Evolutionary conservation across 495 filamentous ascomycete genomes (phyloP).

Genomic region (Cryomyces antarcticus): DNA sequence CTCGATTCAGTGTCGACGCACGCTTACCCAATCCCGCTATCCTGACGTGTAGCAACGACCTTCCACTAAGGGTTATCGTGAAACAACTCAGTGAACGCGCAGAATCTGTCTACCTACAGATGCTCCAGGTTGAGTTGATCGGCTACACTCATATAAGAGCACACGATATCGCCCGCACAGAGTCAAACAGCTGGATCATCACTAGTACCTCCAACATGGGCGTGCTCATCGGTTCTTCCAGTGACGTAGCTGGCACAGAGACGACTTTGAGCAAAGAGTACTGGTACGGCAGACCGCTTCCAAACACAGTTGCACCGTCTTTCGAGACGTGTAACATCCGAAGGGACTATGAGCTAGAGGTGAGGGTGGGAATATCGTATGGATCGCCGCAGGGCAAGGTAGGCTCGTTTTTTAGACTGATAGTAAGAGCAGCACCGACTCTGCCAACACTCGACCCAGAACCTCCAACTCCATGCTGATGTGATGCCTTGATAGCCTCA

Average conservation of each 20-base stretch:
- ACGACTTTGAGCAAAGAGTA: constrained; percentile 39
- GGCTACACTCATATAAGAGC: constrained; percentile 60
- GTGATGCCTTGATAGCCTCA: constrained; percentile 29
- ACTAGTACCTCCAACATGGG: constrained; percentile 43
- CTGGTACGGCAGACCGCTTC: constrained; percentile 51
- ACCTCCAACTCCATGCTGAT: neutral
- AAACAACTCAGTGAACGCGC: constrained; percentile 46
- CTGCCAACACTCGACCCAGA: too few species aligned
- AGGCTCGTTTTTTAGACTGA: neutral
- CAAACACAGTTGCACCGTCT: constrained; percentile 64
- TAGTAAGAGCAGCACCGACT: too few species aligned
- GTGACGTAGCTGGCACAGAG: constrained; percentile 42
- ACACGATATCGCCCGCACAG: constrained; percentile 43
- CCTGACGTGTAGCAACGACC: constrained; percentile 64
- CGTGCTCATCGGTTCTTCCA: constrained; percentile 36
- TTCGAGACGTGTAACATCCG: constrained; percentile 81
- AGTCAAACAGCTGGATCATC: constrained; percentile 48
- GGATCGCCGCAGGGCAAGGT: constrained; percentile 17
- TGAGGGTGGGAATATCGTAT: constrained; percentile 53
- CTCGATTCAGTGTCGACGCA: constrained; percentile 47
- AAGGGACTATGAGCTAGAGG: constrained; percentile 62
- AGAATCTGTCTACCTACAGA: constrained; percentile 50
- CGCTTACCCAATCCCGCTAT: constrained; percentile 76
- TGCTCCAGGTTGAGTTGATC: constrained; percentile 60
- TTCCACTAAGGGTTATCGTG: constrained; percentile 63